phyloP scores from a whole-genome alignment of 1,284 basidiomycete genomes.

The Termitomyces sp. region DNA sequence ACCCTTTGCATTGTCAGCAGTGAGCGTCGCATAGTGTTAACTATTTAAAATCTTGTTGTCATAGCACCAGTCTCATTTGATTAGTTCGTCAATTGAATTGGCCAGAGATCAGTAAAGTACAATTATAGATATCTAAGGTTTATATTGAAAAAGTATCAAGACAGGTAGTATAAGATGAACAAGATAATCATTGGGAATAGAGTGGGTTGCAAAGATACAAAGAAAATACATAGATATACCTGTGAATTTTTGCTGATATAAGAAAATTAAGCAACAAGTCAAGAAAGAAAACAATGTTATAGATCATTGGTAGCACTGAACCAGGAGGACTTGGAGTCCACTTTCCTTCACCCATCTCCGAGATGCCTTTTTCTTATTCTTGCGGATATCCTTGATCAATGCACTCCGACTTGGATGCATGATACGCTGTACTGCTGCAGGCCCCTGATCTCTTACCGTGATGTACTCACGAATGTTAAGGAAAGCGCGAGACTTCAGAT shows the following conservation, averaged over 20 bases:
- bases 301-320: constrained; percentile 25
- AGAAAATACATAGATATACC: not conserved
- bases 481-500: constrained; percentile 61
- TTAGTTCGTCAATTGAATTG: constrained; percentile 1
- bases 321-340: constrained; percentile 59
- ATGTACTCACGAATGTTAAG: constrained; percentile 71
- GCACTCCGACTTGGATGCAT: constrained; percentile 58
- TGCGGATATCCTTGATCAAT: constrained; percentile 51
- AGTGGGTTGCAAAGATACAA: not conserved
- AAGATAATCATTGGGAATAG: not conserved
- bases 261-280: not conserved
- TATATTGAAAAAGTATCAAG: not conserved
- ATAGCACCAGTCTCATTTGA: not conserved
- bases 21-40: not conserved
- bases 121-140: not conserved
- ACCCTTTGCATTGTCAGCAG: not conserved
- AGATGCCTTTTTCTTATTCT: constrained; percentile 38
- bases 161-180: not conserved
- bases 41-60: not conserved
- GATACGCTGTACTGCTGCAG: constrained; percentile 51
- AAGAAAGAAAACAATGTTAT: not conserved
- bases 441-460: constrained; percentile 56
- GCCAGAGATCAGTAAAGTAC: not conserved
- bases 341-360: constrained; percentile 56
- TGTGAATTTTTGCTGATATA: not conserved